phyloP scores from a whole-genome alignment of 352 stramenopile genomes.

The Phytophthora agathidicida region DNA sequence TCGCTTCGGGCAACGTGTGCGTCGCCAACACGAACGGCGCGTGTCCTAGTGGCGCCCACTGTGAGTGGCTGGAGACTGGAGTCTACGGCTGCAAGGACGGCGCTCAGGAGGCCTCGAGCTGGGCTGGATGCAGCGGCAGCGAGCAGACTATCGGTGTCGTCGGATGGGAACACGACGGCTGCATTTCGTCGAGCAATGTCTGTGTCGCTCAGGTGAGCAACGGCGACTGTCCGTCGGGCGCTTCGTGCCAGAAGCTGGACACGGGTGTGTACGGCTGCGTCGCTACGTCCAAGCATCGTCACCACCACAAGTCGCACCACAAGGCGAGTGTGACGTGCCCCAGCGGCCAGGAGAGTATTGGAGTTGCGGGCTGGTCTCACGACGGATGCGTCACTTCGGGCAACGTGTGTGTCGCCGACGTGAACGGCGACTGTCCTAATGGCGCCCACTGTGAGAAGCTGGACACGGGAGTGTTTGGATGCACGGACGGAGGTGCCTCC shows the following conservation, averaged over 20 bases:
- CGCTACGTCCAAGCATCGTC: constrained; percentile 12
- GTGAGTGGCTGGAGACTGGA: constrained; percentile 28
- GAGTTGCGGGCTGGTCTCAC: constrained; percentile 14
- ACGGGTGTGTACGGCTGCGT: constrained; percentile 33
- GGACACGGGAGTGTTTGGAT: constrained; percentile 37
- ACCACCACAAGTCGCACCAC: constrained; percentile 16
- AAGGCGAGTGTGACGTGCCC: constrained; percentile 11
- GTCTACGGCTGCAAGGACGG: constrained; percentile 29
- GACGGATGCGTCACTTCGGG: constrained; percentile 15
- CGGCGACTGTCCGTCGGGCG: constrained; percentile 20
- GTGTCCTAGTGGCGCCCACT: constrained; percentile 30
- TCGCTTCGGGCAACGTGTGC: constrained; percentile 13
- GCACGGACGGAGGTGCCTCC: constrained; percentile 14
- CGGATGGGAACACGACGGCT: constrained; percentile 29
- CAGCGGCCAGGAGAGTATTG: constrained; percentile 22
- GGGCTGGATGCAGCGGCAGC: constrained; percentile 2
- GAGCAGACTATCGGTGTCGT: constrained; percentile 25
- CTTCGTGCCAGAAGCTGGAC: constrained; percentile 30
- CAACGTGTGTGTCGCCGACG: constrained; percentile 23
- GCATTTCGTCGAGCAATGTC: constrained; percentile 23
- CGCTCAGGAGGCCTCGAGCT: constrained; percentile 6
- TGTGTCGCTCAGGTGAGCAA: constrained; percentile 26
- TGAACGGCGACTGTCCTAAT: constrained; percentile 20
- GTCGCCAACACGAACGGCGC: constrained; percentile 23
- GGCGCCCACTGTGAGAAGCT: constrained; percentile 35